phyloP scores from a whole-genome alignment of 495 filamentous ascomycete species.

The Baudoinia panamericana region DNA sequence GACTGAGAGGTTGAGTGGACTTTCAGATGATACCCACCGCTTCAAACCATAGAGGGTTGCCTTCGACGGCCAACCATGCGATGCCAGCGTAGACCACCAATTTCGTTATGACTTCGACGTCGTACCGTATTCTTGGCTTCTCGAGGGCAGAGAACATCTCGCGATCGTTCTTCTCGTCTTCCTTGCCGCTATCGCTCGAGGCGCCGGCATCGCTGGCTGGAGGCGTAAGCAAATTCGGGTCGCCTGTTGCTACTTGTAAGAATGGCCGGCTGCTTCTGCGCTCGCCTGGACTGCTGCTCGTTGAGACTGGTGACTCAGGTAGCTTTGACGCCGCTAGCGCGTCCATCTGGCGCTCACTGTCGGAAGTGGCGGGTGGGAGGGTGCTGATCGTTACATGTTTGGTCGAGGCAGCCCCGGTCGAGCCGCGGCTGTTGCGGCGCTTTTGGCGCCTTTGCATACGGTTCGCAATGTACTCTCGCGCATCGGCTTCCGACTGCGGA shows the following conservation, averaged over 20 bases:
- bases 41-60: constrained; percentile 53
- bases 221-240: constrained; percentile 28
- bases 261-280: not conserved
- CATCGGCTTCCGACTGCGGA: constrained; percentile 89
- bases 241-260: not conserved
- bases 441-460: constrained; percentile 63
- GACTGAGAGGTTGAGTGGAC: constrained; percentile 2
- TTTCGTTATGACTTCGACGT: constrained; percentile 95
- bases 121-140: constrained; percentile 82
- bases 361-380: no score
- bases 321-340: no score
- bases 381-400: not conserved
- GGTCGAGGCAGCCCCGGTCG: not conserved
- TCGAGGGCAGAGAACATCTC: constrained; percentile 78
- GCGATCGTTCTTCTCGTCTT: constrained; percentile 48
- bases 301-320: no score
- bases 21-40: constrained; percentile 34
- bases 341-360: no score
- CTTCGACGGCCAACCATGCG: constrained; percentile 57
- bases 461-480: constrained; percentile 91
- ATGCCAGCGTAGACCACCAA: constrained; percentile 91
- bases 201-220: constrained; percentile 23
- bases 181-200: constrained; percentile 34
- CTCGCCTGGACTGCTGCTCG: no score
- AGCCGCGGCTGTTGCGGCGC: constrained; percentile 56